Conservation (phyloP, 768 basidiomycete genomes). For the Tricholoma furcatifolium region DNA sequence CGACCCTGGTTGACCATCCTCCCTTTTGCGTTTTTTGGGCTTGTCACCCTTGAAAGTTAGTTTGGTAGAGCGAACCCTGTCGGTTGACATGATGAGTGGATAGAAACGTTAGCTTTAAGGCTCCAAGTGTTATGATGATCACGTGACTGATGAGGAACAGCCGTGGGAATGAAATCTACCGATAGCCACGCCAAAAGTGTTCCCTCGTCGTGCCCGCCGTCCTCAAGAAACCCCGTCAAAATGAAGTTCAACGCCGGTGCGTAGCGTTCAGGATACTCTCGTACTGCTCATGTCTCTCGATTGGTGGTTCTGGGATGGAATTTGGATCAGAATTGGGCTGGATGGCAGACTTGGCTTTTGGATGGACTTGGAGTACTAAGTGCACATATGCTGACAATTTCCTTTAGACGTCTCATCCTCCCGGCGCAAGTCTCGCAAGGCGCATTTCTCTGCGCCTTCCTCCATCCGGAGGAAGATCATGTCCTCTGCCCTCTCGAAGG, state of each 20-base stretch:
- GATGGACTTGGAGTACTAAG: constrained; percentile 37
- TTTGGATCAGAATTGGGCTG: constrained; percentile 42
- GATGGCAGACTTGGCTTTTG: constrained; percentile 43
- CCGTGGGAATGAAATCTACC: constrained; percentile 35
- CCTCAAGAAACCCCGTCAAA: constrained; percentile 57
- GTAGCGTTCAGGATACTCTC: constrained; percentile 34
- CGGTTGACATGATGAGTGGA: constrained; percentile 26
- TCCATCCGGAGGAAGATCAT: constrained; percentile 96
- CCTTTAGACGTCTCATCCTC: constrained; percentile 81
- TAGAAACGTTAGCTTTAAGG: background rate
- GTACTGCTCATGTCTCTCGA: constrained; percentile 19
- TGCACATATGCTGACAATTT: constrained; percentile 30
- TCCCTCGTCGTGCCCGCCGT: constrained; percentile 53
- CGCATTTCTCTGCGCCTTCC: constrained; percentile 95
- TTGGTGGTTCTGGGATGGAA: constrained; percentile 23
- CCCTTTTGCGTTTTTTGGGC: constrained; percentile 72
- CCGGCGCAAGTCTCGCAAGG: constrained; percentile 97
- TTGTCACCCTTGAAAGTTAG: constrained; percentile 92
- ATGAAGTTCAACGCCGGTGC: constrained; percentile 85
- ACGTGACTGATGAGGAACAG: constrained; percentile 30
- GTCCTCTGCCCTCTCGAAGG: constrained; percentile 95
- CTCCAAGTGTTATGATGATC: background rate
- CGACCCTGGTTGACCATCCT: constrained; percentile 47
- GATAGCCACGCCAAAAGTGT: constrained; percentile 22
- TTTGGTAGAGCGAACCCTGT: constrained; percentile 65